These are phyloP conservation scores for Citrus reticulata DNA, from an alignment of 345 rosid genomes.

Conservation along the genomic window DNA sequence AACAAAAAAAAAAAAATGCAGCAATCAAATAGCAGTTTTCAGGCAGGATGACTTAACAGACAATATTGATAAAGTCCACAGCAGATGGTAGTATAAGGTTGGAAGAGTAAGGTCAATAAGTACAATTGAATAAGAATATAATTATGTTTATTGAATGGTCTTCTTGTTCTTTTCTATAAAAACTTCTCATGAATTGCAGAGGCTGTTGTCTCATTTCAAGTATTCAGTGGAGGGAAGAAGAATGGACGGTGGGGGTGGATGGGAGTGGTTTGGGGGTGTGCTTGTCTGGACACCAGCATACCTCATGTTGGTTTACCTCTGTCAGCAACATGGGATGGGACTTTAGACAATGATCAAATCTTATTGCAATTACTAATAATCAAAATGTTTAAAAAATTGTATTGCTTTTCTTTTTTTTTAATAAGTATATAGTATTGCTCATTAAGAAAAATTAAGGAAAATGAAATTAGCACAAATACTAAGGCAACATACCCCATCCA, in stretches of 20 bases:
- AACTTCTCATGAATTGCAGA: neutral
- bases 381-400: neutral
- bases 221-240: neutral
- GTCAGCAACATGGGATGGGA: neutral
- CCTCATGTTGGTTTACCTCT: neutral
- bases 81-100: neutral
- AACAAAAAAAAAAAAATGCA: neutral
- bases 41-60: neutral
- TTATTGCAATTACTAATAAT: neutral
- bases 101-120: neutral
- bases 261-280: no score
- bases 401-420: neutral
- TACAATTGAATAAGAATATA: neutral
- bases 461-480: neutral
- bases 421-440: neutral
- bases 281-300: no score
- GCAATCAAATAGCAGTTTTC: neutral
- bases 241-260: no score
- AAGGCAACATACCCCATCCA: constrained; percentile 78
- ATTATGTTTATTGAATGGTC: neutral
- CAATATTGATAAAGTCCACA: neutral
- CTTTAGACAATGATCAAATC: neutral
- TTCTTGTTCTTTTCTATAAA: neutral
- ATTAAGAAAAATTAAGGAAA: neutral
- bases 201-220: neutral